Evolutionary conservation across 2,329 filamentous ascomycete species (phyloP).

Genomic region (Corinectria fuckeliana): DNA sequence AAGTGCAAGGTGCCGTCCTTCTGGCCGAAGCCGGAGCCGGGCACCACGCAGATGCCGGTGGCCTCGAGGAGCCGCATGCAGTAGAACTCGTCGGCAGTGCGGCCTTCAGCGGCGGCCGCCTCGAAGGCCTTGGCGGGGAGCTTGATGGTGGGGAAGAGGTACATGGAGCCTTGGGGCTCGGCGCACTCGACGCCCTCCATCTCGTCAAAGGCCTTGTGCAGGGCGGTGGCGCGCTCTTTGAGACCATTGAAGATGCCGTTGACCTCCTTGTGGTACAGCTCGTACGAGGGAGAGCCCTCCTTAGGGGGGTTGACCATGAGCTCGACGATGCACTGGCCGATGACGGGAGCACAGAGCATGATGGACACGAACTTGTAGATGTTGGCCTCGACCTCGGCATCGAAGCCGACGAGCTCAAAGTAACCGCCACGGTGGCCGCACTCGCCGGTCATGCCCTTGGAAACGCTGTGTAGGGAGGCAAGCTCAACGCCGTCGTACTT

Average conservation of each 20-base stretch:
- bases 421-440: conserved; percentile 97
- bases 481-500: conserved; percentile 88
- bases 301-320: conserved; percentile 96
- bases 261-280: conserved; percentile 86
- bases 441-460: conserved; percentile 99
- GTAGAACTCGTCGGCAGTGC: conserved; percentile 90
- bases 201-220: conserved; percentile 87
- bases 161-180: conserved; percentile 94
- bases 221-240: conserved; percentile 77
- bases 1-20: conserved; percentile 91
- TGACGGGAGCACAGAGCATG: conserved; percentile 92
- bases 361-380: conserved; percentile 99
- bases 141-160: conserved; percentile 94
- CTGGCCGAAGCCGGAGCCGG: conserved; percentile 93
- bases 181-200: conserved; percentile 98
- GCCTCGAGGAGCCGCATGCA: conserved; percentile 88
- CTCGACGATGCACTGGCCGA: conserved; percentile 96
- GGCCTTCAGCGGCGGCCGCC: conserved; percentile 76
- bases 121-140: conserved; percentile 78
- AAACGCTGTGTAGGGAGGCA: conserved; percentile 89
- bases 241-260: conserved; percentile 80
- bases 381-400: conserved; percentile 83
- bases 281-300: conserved; percentile 81
- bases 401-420: conserved; percentile 94
- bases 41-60: conserved; percentile 93